Evolutionary conservation across 2,329 filamentous ascomycete species (phyloP), one percentile per base, ranked within the genome.

Genomic region (Cordyceps javanica): DNA sequence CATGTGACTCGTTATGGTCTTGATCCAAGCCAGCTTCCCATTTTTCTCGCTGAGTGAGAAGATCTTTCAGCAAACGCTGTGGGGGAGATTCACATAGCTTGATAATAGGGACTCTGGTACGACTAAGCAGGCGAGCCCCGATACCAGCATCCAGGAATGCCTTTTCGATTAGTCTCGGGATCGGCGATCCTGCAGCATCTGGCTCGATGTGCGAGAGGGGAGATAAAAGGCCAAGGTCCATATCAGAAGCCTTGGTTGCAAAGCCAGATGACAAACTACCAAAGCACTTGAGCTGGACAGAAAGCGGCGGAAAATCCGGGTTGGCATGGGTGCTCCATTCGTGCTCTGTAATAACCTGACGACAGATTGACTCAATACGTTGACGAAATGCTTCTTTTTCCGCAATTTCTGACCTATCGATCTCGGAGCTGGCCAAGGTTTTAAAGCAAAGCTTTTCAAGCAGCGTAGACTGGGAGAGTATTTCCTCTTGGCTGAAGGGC

Each of bases 241-340:
- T 91, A 66, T 96, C 91, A 1, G 91, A 93, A n/a, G 85, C 84
- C 65, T 89, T 89, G 11, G 89, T 91, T 3, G 90, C 92, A 72
- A 96, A 96, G 0, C 91, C 91, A 13, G 91, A 92, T 21, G 83
- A 82, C 48, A 95, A 77, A 68, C 91, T 95, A 5, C 91, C 91
- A 67, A 94, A 95, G 65, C 87, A 90, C 64, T 84, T 84, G 14
- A 95, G 76, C 55, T 84, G 77, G n/a, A 93, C 80, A 53, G 81
- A 81, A 10, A 74, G 67, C 25, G 78, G 67, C 16, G 78, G 73
- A 58, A 88, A 85, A 9, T 79, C 72, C 0, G 61, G 59, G 5
- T 72, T 62, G 19, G 72, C 67, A 28, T 72, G 73, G 2, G 65
- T 63, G n/a, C 72, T 66, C 10, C 64, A 61, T 62, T 88, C 85